phyloP scores from a whole-genome alignment of 2,329 filamentous ascomycete species.

The Paracoccidioides brasiliensis region DNA sequence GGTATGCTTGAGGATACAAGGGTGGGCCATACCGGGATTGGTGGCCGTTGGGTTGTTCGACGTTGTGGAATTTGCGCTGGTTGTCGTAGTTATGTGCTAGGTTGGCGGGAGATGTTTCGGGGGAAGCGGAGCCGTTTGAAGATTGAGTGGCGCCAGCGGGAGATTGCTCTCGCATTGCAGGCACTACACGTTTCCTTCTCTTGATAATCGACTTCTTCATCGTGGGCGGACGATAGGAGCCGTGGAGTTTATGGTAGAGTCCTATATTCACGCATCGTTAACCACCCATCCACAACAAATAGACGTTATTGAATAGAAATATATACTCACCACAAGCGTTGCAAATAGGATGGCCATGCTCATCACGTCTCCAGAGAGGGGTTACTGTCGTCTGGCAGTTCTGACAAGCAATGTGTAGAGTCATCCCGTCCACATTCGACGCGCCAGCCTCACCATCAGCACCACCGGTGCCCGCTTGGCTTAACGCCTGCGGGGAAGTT shows the following conservation, averaged over 20 bases:
- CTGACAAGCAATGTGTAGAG: slow-evolving; percentile 77
- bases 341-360: slow-evolving; percentile 91
- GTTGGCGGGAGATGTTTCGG: slow-evolving; percentile 25
- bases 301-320: neutral
- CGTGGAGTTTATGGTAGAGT: slow-evolving; percentile 91
- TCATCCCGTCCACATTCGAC: slow-evolving; percentile 16
- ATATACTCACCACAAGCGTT: slow-evolving; percentile 86
- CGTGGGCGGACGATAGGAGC: slow-evolving; percentile 81
- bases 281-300: slow-evolving; percentile 3
- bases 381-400: slow-evolving; percentile 97
- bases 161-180: slow-evolving; percentile 46
- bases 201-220: slow-evolving; percentile 99
- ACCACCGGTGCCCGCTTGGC: slow-evolving; percentile 12
- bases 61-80: slow-evolving; percentile 20
- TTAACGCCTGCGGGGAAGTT: slow-evolving; percentile 19
- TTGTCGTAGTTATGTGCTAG: slow-evolving; percentile 21
- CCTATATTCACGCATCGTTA: slow-evolving; percentile 38
- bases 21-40: slow-evolving; percentile 10
- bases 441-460: slow-evolving; percentile 8
- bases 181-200: slow-evolving; percentile 84
- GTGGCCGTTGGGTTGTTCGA: slow-evolving; percentile 19
- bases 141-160: slow-evolving; percentile 28
- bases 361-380: slow-evolving; percentile 87
- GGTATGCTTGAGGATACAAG: slow-evolving; percentile 30
- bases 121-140: slow-evolving; percentile 30